A percentile compares a stretch with the other conserved stretches of the same genome.
phyloP scores from a whole-genome alignment of 306 rosid genomes.

The Ziziphus jujuba region DNA sequence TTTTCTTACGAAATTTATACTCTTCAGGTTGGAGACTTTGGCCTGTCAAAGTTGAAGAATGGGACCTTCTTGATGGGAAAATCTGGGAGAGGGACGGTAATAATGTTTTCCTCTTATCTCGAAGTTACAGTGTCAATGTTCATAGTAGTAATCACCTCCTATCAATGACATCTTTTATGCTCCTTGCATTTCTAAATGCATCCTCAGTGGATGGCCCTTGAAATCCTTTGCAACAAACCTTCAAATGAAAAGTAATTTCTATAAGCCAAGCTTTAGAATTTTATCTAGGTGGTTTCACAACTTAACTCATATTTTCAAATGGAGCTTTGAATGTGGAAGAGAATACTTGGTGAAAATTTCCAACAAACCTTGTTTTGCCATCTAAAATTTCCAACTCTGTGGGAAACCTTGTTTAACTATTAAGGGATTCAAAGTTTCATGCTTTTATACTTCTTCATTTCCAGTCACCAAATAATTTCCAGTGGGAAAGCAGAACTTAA shows the following conservation, averaged over 20 bases:
- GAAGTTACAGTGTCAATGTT: not conserved
- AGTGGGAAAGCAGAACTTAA: no score
- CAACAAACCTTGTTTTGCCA: no score
- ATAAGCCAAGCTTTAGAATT: slow-evolving; percentile 11
- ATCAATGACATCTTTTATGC: not conserved
- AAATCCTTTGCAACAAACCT: slow-evolving; percentile 73
- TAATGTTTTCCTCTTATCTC: slow-evolving; percentile 11
- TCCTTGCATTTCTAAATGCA: slow-evolving; percentile 34
- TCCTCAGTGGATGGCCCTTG: slow-evolving; percentile 93
- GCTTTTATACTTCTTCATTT: no score
- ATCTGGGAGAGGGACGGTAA: slow-evolving; percentile 81
- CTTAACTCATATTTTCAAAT: not conserved
- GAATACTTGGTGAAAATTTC: no score
- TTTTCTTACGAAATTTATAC: slow-evolving; percentile 19
- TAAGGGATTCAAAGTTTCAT: no score
- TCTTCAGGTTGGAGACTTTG: slow-evolving; percentile 78
- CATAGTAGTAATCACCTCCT: not conserved
- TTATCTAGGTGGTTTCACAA: not conserved
- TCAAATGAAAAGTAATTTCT: slow-evolving; percentile 70
- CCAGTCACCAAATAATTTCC: no score
- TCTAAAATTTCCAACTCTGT: no score
- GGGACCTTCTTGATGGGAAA: slow-evolving; percentile 59
- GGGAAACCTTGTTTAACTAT: no score
- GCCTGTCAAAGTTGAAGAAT: slow-evolving; percentile 65
- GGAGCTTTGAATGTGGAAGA: no score